phyloP scores from a whole-genome alignment of 805 yeast species.

The Candida jianshihensis region DNA sequence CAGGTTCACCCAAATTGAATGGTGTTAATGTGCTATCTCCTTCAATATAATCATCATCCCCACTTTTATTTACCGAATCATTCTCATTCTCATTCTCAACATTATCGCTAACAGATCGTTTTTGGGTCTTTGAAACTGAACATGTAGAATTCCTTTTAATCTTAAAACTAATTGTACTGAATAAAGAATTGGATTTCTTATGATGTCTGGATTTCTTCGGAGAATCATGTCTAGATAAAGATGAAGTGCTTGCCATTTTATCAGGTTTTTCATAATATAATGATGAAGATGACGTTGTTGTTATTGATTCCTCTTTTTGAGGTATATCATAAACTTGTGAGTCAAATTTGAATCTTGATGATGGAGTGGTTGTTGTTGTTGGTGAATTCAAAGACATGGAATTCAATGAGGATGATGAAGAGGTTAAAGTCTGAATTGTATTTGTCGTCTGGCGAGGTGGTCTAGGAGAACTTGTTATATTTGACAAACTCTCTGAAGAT shows the following conservation, averaged over 20 bases:
- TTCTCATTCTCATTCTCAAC: background rate
- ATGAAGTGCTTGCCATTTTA: too few species aligned
- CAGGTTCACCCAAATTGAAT: conserved; percentile 22
- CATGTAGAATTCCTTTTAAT: conserved; percentile 4
- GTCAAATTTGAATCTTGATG: conserved; percentile 27
- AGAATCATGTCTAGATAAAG: too few species aligned
- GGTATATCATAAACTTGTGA: conserved; percentile 32
- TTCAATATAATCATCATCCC: conserved; percentile 11
- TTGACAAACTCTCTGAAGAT: conserved; percentile 27
- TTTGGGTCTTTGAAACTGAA: conserved; percentile 1
- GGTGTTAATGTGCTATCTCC: conserved; percentile 21
- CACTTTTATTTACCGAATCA: too few species aligned
- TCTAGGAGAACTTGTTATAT: conserved; percentile 3
- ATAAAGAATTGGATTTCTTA: conserved; percentile 1
- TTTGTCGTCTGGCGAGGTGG: background rate
- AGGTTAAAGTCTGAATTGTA: background rate
- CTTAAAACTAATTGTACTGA: background rate
- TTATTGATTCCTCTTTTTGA: too few species aligned
- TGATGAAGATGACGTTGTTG: background rate
- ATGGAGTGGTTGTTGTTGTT: too few species aligned
- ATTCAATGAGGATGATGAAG: conserved; percentile 9
- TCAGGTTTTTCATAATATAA: background rate
- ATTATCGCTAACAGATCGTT: background rate
- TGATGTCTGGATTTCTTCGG: too few species aligned
- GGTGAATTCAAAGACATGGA: conserved; percentile 14